phyloP scores from a whole-genome alignment of 176 grass and related monocot species.

The Paspalum vaginatum region DNA sequence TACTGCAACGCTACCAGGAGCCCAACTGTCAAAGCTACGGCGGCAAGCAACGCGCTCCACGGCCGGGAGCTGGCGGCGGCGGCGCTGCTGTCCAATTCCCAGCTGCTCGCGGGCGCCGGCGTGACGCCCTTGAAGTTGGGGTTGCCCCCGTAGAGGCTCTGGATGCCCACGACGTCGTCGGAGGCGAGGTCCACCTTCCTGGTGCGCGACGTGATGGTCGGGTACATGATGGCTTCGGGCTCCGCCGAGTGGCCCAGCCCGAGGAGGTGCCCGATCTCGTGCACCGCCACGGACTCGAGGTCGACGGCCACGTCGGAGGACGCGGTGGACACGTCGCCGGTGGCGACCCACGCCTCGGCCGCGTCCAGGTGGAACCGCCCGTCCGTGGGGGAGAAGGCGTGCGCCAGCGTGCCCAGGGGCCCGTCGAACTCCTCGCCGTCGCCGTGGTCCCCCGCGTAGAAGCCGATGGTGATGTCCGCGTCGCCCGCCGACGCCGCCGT shows the following conservation, averaged over 20 bases:
- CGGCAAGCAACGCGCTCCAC: constrained; percentile 12
- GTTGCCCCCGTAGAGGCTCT: constrained; percentile 80
- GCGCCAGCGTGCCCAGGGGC: constrained; percentile 76
- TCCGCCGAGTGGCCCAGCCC: constrained; percentile 76
- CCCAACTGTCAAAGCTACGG: constrained; percentile 20
- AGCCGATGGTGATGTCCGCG: constrained; percentile 83
- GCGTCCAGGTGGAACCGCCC: constrained; percentile 93
- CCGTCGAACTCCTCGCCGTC: constrained; percentile 92
- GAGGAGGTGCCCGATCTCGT: constrained; percentile 95
- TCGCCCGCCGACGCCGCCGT: constrained; percentile 7
- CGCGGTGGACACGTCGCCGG: constrained; percentile 43
- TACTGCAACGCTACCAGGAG: constrained; percentile 17
- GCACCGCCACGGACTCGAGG: constrained; percentile 93
- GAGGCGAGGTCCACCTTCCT: constrained; percentile 67
- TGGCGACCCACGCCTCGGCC: constrained; percentile 75
- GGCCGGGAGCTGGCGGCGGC: neutral
- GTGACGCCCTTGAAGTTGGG: constrained; percentile 66
- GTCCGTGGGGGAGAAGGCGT: constrained; percentile 89
- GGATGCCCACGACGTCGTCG: constrained; percentile 77
- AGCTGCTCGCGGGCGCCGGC: constrained; percentile 43
- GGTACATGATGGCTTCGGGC: constrained; percentile 77
- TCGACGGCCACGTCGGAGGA: constrained; percentile 58
- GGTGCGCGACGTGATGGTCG: constrained; percentile 59
- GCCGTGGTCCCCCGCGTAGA: constrained; percentile 69
- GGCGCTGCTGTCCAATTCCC: constrained; percentile 58